Conservation (phyloP, 2,329 filamentous ascomycete genomes). For the Teratosphaeria pseudoeucalypti region DNA sequence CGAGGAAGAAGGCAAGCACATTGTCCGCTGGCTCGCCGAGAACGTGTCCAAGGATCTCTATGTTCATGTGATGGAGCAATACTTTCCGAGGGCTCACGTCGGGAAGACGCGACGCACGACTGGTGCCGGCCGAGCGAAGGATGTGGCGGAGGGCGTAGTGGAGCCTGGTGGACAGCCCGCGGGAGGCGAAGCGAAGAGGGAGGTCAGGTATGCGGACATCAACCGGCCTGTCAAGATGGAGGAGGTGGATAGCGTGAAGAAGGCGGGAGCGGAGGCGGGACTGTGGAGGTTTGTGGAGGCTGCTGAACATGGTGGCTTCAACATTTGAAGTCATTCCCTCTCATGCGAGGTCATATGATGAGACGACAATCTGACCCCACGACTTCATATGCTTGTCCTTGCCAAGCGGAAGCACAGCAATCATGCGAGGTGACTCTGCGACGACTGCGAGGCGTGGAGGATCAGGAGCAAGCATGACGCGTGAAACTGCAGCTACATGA, state of each 20-base stretch:
- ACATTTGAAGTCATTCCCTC: slow-evolving; percentile 21
- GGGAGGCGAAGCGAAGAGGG: slow-evolving; percentile 24
- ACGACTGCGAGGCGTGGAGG: background rate
- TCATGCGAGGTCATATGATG: background rate
- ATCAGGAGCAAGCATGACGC: background rate
- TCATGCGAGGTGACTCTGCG: background rate
- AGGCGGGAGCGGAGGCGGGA: slow-evolving; percentile 59
- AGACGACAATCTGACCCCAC: background rate
- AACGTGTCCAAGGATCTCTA: slow-evolving; percentile 67
- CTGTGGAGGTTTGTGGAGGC: slow-evolving; percentile 70
- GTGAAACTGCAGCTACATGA: background rate
- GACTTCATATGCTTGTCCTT: background rate
- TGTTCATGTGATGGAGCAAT: slow-evolving; percentile 84
- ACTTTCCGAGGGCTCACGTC: slow-evolving; percentile 69
- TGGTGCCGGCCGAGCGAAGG: slow-evolving; percentile 11
- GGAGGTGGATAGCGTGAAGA: slow-evolving; percentile 56
- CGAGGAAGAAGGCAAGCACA: slow-evolving; percentile 60
- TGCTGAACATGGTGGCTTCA: slow-evolving; percentile 47
- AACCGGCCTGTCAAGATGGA: slow-evolving; percentile 57
- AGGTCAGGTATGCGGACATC: slow-evolving; percentile 63
- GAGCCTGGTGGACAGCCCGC: slow-evolving; percentile 22
- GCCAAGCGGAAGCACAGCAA: background rate
- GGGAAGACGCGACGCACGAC: slow-evolving; percentile 50
- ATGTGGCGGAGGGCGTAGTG: slow-evolving; percentile 18
- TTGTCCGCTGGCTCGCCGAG: slow-evolving; percentile 65